Evolutionary conservation across 495 filamentous ascomycete genomes (phyloP).

Genomic region (Tuber brumale): DNA sequence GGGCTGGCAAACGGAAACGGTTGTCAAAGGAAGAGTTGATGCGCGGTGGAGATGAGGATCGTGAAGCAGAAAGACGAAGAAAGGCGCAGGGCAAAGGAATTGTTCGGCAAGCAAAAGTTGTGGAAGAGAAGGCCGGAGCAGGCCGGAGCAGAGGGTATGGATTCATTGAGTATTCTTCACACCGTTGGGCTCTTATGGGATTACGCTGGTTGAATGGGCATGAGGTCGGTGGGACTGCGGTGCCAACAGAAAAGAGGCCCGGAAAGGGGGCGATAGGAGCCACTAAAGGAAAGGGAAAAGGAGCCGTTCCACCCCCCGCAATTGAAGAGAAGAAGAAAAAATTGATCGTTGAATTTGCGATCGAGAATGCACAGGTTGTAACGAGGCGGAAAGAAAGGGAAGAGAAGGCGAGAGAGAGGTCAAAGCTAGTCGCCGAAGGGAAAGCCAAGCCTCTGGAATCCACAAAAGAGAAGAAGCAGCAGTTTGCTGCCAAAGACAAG

Average conservation of each 20-base stretch:
- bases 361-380: constrained; percentile 95
- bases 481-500: constrained; percentile 27
- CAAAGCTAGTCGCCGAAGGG: constrained; percentile 31
- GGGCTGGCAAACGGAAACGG: constrained; percentile 59
- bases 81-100: constrained; percentile 83
- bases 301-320: constrained; percentile 10
- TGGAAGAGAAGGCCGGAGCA: constrained; percentile 72
- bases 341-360: constrained; percentile 93
- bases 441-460: constrained; percentile 40
- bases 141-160: constrained; percentile 88
- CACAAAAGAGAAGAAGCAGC: constrained; percentile 35
- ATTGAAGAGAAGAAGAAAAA: constrained; percentile 59
- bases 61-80: constrained; percentile 64
- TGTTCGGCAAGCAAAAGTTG: constrained; percentile 89
- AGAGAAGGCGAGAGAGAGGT: constrained; percentile 51
- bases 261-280: constrained; percentile 27
- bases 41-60: constrained; percentile 72
- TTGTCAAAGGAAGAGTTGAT: constrained; percentile 80
- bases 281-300: constrained; percentile 17
- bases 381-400: constrained; percentile 66
- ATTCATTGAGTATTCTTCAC: constrained; percentile 93
- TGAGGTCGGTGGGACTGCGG: constrained; percentile 49
- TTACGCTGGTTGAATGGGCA: constrained; percentile 89
- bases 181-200: constrained; percentile 92
- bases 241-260: constrained; percentile 18